Base-by-base conservation (phyloP, 208 protist species). In the Strigomonas culicis region DNA sequence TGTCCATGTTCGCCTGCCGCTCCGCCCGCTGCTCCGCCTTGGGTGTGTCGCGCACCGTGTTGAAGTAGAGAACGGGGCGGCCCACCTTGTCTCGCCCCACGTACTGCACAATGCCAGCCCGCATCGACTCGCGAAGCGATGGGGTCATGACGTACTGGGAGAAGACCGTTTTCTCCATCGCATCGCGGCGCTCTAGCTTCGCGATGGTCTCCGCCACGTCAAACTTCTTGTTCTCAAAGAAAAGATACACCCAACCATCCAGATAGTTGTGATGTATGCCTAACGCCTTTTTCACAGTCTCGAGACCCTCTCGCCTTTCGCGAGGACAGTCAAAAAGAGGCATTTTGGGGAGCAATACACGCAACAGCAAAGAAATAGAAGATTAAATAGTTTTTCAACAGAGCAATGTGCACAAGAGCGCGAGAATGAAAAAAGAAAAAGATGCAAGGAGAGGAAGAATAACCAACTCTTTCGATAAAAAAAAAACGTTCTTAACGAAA, bases 181-280 rank as follows among this genome's bases (percentile, higher is more conserved):
- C 60, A 49, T 82, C 68, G 17, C 86, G 71, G 1, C 86, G 80
- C 10, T 72, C 65, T 13, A 93, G 63, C 63, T 93, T 93, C 10
- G 72, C 76, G n/a, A 90, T 58, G 0, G 86, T 90, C 57, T 93
- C 86, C 22, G 68, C 43, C 4, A 90, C 52, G 56, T 88, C 69
- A 31, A 82, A 93, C 28, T 90, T 84, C 64, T 93, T 93, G 63
- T 93, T 93, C n/a, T 79, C 67, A 7, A 89, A 67, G 50, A 90
- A 93, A 15, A 79, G 61, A 52, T 87, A 90, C 0, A 93, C 46
- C 84, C 87, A 93, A 30, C 74, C 74, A 53, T 90, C 84, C 3
- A 90, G 66, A 62, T 89, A 80, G 55, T 47, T 13, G 70, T 88
- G 75, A 13, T 52, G 46, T 13, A 93, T 75, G 28, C 71, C 74